Conservation (phyloP, 352 stramenopile species). For the Saprolegnia parasitica region DNA sequence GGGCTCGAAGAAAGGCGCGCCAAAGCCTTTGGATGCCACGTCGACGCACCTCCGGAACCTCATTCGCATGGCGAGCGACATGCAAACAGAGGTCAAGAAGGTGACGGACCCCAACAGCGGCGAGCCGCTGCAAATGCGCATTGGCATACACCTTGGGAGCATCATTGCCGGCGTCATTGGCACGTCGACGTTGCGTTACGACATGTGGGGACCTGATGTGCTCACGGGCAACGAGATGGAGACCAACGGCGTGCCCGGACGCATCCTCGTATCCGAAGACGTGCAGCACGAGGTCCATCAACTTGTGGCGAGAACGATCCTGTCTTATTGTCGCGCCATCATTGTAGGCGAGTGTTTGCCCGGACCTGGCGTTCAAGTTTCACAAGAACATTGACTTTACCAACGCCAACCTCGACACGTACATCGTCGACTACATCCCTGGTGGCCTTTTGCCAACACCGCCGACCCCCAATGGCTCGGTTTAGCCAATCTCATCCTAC, state of each 20-base stretch:
- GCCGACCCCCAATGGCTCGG: background rate
- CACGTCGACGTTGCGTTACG: constrained; percentile 80
- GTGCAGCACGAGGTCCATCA: constrained; percentile 65
- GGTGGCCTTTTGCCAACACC: background rate
- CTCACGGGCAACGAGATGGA: constrained; percentile 85
- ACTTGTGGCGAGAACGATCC: too few species aligned
- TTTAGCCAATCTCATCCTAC: too few species aligned
- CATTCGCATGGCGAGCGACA: constrained; percentile 75
- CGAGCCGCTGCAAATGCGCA: constrained; percentile 80
- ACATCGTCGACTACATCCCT: constrained; percentile 48
- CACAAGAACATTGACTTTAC: constrained; percentile 80
- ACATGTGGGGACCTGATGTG: constrained; percentile 83
- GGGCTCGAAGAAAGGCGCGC: background rate
- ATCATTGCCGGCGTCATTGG: constrained; percentile 86
- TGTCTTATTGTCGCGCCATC: too few species aligned
- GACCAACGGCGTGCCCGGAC: constrained; percentile 75
- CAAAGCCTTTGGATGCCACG: background rate
- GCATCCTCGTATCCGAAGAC: constrained; percentile 69
- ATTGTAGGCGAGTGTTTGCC: constrained; percentile 22
- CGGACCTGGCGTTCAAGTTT: constrained; percentile 75
- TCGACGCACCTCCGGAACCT: constrained; percentile 62
- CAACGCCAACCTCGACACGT: constrained; percentile 77
- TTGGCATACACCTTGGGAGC: constrained; percentile 83
- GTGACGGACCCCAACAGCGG: constrained; percentile 80
- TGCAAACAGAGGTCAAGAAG: constrained; percentile 83